Evolutionary conservation across 2,329 filamentous ascomycete species (phyloP).

Genomic region (Tothia fuscella): DNA sequence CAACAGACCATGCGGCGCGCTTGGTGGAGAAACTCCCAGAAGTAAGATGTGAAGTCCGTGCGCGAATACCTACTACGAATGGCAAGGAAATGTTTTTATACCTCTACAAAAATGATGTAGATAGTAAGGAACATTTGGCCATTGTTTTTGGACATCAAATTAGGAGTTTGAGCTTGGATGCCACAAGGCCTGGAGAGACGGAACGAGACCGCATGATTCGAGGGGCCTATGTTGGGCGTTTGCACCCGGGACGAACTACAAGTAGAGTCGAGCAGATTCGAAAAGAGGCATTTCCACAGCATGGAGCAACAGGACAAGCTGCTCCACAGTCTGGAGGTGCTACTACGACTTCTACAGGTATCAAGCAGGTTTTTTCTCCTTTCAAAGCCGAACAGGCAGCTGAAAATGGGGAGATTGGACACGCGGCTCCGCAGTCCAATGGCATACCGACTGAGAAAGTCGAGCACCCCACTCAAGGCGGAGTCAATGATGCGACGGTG

Average conservation of each 20-base stretch:
- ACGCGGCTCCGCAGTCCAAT: neutral
- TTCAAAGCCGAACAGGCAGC: slow-evolving; percentile 13
- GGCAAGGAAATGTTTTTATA: slow-evolving; percentile 97
- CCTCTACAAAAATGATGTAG: slow-evolving; percentile 82
- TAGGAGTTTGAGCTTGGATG: slow-evolving; percentile 58
- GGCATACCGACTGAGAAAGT: neutral
- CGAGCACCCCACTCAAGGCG: neutral
- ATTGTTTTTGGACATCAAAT: slow-evolving; percentile 92
- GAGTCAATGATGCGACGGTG: neutral
- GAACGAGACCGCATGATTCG: slow-evolving; percentile 87
- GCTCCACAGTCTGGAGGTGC: no score
- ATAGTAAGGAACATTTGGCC: slow-evolving; percentile 91
- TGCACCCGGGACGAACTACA: slow-evolving; percentile 74
- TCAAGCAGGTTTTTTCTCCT: neutral
- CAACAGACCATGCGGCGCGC: slow-evolving; percentile 47
- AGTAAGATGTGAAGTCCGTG: slow-evolving; percentile 89
- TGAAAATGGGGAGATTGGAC: neutral
- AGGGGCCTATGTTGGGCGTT: slow-evolving; percentile 78
- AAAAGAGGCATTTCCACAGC: slow-evolving; percentile 28
- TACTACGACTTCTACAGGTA: slow-evolving; percentile 16
- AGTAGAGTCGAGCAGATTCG: slow-evolving; percentile 50
- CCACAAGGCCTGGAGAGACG: slow-evolving; percentile 61
- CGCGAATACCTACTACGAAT: slow-evolving; percentile 81
- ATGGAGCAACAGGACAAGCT: no score
- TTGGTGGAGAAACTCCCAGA: slow-evolving; percentile 57